Evolutionary conservation across 1,284 basidiomycete genomes (phyloP).

Genomic region (Lentinula novae-zelandiae): DNA sequence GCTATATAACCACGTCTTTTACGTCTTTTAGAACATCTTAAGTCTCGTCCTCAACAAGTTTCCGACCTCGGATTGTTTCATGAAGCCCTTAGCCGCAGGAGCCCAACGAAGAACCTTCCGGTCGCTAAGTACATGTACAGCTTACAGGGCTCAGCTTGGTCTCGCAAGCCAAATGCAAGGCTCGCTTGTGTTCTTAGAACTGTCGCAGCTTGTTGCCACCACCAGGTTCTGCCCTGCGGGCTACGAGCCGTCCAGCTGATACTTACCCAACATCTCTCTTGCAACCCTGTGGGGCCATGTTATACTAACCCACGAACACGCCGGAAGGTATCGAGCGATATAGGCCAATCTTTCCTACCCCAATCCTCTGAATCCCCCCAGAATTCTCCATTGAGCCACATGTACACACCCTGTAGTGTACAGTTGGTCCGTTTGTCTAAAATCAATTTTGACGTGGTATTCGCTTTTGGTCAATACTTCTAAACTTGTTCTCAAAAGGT

Average conservation of each 20-base stretch:
- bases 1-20: too few relatives aligned
- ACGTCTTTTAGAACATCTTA: too few relatives aligned
- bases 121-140: background rate
- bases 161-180: background rate
- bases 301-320: background rate
- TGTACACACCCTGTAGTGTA: too few relatives aligned
- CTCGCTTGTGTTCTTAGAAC: background rate
- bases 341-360: background rate
- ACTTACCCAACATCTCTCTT: too few relatives aligned
- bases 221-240: too few relatives aligned
- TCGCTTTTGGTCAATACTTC: background rate
- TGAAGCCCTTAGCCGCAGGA: background rate
- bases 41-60: too few relatives aligned
- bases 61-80: background rate
- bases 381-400: too few relatives aligned
- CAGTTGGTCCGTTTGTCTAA: too few relatives aligned
- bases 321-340: background rate
- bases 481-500: background rate
- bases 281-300: background rate
- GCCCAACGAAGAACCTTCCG: background rate
- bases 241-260: too few relatives aligned
- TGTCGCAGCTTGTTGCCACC: too few relatives aligned
- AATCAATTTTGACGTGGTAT: background rate
- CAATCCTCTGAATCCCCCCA: too few relatives aligned
- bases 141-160: background rate